Base-by-base conservation (phyloP, 495 filamentous ascomycete species). In the Xylaria telfairii region DNA sequence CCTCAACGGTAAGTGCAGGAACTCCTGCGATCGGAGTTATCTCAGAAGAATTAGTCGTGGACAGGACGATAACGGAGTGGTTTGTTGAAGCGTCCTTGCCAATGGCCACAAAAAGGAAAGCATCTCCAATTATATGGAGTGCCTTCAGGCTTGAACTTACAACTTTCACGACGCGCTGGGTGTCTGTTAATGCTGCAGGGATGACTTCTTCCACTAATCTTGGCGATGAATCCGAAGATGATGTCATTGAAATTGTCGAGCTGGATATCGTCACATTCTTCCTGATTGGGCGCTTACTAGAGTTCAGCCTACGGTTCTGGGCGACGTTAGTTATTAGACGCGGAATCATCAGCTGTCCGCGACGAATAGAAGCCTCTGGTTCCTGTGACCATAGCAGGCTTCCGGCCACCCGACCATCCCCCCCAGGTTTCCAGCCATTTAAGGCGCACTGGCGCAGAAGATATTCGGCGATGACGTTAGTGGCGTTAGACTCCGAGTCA, bases 361-460 rank as follows among this genome's bases (percentile, higher is more conserved):
- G 4, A 81, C 26, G 5, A 65, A 51, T 0, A n/a, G n/a, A n/a
- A n/a, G 81, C 46, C 63, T 85, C 81, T 2, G 74, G 78, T 68
- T 83, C 81, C 13, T 42, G 69, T 9, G 74, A 72, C 78, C 78
- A 81, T 8, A 81, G 65, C 19, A 71, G 49, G 69, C 54, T 44
- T 68, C 47, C n/a, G n/a, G n/a, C n/a, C n/a, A n/a, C n/a, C n/a
- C n/a, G n/a, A n/a, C n/a, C n/a, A n/a, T n/a, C n/a, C n/a, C n/a
- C n/a, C n/a, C n/a, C n/a, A n/a, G n/a, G n/a, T n/a, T n/a, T n/a
- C 71, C 73, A 75, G 21, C 53, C 57, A n/a, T 57, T 42, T 15
- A 47, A 41, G 8, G 51, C 61, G 15, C 47, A 30, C 4, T 63
- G 53, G 34, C 69, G 69, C 5, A 76, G 54, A 5, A 75, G 56